Percentiles rank a stretch among this genome's conserved stretches.
These are phyloP conservation scores for Apophysomyces trapeziformis DNA, from an alignment of 371 early-diverging fungal species.

Conservation along the genomic window DNA sequence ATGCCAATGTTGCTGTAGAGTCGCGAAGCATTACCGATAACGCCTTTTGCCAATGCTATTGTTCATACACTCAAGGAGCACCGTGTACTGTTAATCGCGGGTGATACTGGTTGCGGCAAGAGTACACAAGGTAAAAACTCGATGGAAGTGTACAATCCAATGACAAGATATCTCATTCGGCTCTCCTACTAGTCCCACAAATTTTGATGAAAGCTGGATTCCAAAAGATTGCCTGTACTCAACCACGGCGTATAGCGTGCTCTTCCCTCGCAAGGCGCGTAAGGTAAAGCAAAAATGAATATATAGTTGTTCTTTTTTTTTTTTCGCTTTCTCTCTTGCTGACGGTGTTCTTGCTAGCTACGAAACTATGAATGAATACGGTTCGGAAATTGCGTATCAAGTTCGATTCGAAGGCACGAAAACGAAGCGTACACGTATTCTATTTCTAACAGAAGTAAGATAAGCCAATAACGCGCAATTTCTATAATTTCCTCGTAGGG, in stretches of 20 bases:
- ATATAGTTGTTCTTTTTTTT: not conserved
- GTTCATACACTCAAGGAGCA: slow-evolving; percentile 56
- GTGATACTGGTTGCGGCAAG: slow-evolving; percentile 87
- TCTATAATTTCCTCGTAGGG: slow-evolving; percentile 36
- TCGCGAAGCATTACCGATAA: slow-evolving; percentile 60
- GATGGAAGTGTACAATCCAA: not conserved
- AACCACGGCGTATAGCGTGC: slow-evolving; percentile 93
- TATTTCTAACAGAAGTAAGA: slow-evolving; percentile 68
- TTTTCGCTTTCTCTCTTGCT: too few relatives aligned
- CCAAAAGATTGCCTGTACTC: slow-evolving; percentile 86
- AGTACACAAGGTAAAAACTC: slow-evolving; percentile 70
- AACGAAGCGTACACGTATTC: slow-evolving; percentile 58
- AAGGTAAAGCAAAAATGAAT: slow-evolving; percentile 32
- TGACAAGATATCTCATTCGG: not conserved
- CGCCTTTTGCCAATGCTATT: slow-evolving; percentile 63
- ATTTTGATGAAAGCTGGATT: slow-evolving; percentile 75
- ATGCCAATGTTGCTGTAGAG: slow-evolving; percentile 24
- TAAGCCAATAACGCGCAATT: slow-evolving; percentile 14
- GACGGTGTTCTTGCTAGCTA: slow-evolving; percentile 27
- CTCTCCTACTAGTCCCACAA: slow-evolving; percentile 63
- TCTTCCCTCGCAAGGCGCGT: slow-evolving; percentile 87
- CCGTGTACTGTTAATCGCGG: slow-evolving; percentile 67
- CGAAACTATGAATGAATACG: slow-evolving; percentile 68
- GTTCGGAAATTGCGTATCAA: slow-evolving; percentile 72
- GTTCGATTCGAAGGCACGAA: slow-evolving; percentile 74